Conservation (phyloP, 495 filamentous ascomycete species). For the Aspergillus ellipticus region DNA sequence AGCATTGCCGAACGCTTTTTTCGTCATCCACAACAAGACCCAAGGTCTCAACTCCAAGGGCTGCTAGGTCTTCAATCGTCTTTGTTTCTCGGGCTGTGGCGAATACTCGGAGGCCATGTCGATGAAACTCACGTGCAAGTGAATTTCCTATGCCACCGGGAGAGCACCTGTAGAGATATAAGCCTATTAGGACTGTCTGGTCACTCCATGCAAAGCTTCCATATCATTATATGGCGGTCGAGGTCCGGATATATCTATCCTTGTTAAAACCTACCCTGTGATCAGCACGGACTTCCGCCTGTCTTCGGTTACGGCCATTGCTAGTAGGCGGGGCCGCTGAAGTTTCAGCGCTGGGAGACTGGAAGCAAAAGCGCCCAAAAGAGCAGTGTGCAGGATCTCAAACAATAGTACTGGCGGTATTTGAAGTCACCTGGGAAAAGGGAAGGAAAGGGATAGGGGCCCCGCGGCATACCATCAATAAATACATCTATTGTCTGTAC, state of each 20-base stretch:
- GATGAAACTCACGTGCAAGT: constrained; percentile 53
- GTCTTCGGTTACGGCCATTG: constrained; percentile 27
- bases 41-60: constrained; percentile 51
- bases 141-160: constrained; percentile 58
- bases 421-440: too few species aligned
- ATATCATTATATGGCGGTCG: too few species aligned
- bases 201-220: not conserved
- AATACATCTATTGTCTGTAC: too few species aligned
- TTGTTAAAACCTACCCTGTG: constrained; percentile 35
- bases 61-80: constrained; percentile 43
- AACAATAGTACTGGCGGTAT: too few species aligned
- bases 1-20: constrained; percentile 44
- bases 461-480: not conserved
- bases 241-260: too few species aligned
- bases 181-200: too few species aligned
- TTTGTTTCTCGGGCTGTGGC: constrained; percentile 53
- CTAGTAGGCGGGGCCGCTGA: not conserved
- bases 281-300: constrained; percentile 42
- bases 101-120: constrained; percentile 49
- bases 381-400: not conserved
- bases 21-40: constrained; percentile 48
- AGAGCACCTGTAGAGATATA: constrained; percentile 37
- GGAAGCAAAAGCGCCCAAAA: too few species aligned
- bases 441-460: too few species aligned
- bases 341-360: not conserved